Evolutionary conservation across 1,284 basidiomycete species (phyloP), one percentile per base, ranked within the genome.

Genomic region (Agaricales sp.): DNA sequence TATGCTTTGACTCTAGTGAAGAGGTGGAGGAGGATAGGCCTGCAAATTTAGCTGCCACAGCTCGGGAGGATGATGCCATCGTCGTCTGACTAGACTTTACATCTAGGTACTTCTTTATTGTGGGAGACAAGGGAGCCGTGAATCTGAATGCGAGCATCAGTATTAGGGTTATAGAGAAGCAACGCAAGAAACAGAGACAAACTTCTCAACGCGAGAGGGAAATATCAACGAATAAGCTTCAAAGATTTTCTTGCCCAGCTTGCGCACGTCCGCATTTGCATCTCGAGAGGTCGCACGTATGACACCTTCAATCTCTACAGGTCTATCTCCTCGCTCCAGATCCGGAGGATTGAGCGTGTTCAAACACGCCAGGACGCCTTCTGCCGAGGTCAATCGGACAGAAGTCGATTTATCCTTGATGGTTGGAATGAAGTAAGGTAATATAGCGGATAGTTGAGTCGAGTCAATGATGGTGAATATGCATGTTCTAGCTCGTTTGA

Each of bases 311-410:
- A 92, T 69, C 35, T 86, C 79, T 43, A 69, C 68, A 1, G 78
- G 78, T 2, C 83, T 70, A 0, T 67, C 55, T 47, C 86, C 82
- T 57, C 76, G 84, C 62, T 82, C 80, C 25, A 87, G 59, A 54
- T 88, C 84, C 0, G 83, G 80, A 3, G 83, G 82, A 57, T 88
- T 87, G 59, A 81, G 80, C 54, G 73, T 79, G 51, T 87, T 86
- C 41, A 89, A 65, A 54, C 82, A 87, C 12, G 73, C 67, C 47
- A 87, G 57, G 1, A 82, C 68, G 20, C 77, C 72, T 59, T 89
- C 85, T 2, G 78, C 75, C 6, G 78, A 78, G 13, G 74, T 73
- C 4, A 85, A 62, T 41, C 89, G 74, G 39, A 85, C 67, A 1
- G 78, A 72, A 4, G 71, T 63, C 3, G 83, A 80, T 63, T 92